These are phyloP conservation scores for Penicillium egyptiacum DNA, from an alignment of 495 filamentous ascomycete species.

Conservation along the genomic window DNA sequence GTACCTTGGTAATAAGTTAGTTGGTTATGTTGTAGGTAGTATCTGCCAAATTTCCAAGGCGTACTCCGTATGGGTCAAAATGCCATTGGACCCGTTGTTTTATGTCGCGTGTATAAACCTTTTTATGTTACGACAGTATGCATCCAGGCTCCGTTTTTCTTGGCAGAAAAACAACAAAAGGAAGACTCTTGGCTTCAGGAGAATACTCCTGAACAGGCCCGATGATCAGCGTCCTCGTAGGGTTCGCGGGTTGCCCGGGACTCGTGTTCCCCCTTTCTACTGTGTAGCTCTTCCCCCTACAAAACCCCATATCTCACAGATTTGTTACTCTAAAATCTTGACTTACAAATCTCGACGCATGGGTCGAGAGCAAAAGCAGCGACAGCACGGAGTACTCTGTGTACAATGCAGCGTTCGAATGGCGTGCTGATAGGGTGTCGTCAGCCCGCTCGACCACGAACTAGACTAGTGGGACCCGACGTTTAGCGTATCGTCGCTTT, in stretches of 20 bases:
- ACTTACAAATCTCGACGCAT: background rate
- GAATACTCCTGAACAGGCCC: slow-evolving; percentile 6
- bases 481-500: slow-evolving; percentile 5
- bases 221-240: slow-evolving; percentile 5
- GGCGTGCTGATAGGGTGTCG: slow-evolving; percentile 13
- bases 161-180: background rate
- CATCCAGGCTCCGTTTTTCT: slow-evolving; percentile 1
- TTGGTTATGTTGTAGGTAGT: background rate
- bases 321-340: background rate
- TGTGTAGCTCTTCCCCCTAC: background rate
- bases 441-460: slow-evolving; percentile 23
- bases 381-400: background rate
- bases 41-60: background rate
- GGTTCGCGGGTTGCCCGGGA: slow-evolving; percentile 1
- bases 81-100: background rate
- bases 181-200: slow-evolving; percentile 2
- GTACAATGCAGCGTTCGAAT: background rate
- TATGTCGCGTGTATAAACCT: background rate
- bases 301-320: background rate
- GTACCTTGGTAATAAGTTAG: too few species aligned
- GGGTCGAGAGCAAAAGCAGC: background rate
- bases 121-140: background rate
- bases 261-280: background rate
- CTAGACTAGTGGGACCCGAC: slow-evolving; percentile 18
- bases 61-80: background rate